Base-by-base conservation (phyloP, 2,329 filamentous ascomycete species). In the Pseudopithomyces maydicus region DNA sequence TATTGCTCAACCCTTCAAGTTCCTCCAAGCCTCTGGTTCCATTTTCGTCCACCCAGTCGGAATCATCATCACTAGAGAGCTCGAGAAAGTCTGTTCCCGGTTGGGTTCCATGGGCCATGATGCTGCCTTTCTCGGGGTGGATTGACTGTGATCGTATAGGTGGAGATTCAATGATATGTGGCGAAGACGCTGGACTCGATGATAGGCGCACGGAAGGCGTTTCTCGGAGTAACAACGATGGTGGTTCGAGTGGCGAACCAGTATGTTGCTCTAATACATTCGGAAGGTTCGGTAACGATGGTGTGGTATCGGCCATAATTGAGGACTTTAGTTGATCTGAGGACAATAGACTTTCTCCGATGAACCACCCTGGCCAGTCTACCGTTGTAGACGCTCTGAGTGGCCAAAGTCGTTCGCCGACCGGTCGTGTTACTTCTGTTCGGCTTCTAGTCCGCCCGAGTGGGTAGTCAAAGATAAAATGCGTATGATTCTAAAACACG, bases 51-150 rank as follows among this genome's bases (percentile, higher is more conserved):
- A 66, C 68, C 59, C 65, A 68, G 6, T 65, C 69, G 1, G 64
- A 68, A 29, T 57, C 57, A 4, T 59, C 56, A 14, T 54, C 69
- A 3, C 65, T 68, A 6, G 66, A 65, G 39, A 71, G 65, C 14
- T 71, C 67, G 45, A 73, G 73, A 58, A 74, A 72, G 47, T 72
- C 66, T 10, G 57, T 61, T 19, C 66, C 68, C 12, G 62, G 64
- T 26, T 47, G 41, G 1, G 64, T 29, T 2, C 62, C 66, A 7
- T 45, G 55, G 29, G 68, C 56, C 66, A 73, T 72, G 6, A 59
- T 60, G 15, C 62, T 59, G 44, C 66, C 64, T 56, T 68, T 62
- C 11, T 64, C 61, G 6, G 68, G 69, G 14, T 63, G 57, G 2
- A 73, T 56, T 1, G 69, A 70, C 3, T 59, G 60, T 29, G 64